phyloP scores from a whole-genome alignment of 2,329 filamentous ascomycete species.

The Sporothrix humicola region DNA sequence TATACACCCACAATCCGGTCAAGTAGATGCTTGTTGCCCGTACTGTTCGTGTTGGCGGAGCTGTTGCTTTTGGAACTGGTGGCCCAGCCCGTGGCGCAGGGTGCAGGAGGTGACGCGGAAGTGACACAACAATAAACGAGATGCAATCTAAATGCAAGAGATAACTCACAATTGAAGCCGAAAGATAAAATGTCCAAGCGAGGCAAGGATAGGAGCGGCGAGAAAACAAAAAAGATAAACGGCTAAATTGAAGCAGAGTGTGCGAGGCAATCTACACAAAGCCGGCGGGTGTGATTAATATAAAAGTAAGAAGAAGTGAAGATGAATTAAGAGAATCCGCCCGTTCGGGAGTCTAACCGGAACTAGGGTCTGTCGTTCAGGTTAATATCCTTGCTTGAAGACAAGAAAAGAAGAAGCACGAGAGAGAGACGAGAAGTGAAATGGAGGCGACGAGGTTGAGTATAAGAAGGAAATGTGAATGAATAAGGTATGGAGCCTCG shows the following conservation, averaged over 20 bases:
- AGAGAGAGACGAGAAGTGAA: constrained; percentile 7
- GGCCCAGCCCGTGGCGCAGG: constrained; percentile 7
- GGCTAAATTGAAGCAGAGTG: constrained; percentile 24
- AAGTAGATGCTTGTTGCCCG: too few relatives aligned
- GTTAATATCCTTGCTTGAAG: constrained; percentile 28
- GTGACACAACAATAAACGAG: constrained; percentile 3
- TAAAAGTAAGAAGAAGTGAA: neutral
- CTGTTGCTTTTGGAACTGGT: neutral
- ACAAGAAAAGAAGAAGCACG: neutral
- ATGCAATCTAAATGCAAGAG: constrained; percentile 14
- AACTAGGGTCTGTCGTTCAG: constrained; percentile 25
- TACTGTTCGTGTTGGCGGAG: neutral
- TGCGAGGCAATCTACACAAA: constrained; percentile 25
- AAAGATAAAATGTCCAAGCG: constrained; percentile 1
- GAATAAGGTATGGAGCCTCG: neutral
- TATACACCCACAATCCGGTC: neutral
- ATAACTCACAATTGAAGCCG: constrained; percentile 23
- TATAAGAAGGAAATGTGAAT: constrained; percentile 24
- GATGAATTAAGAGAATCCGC: constrained; percentile 13
- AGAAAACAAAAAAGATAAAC: neutral
- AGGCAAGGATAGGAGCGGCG: neutral
- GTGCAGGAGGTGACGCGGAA: constrained; percentile 7
- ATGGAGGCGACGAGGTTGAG: constrained; percentile 19
- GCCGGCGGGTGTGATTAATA: neutral
- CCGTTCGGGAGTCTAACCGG: constrained; percentile 31